Base-by-base conservation (phyloP, 2,329 filamentous ascomycete species). In the Sporothrix protearum region DNA sequence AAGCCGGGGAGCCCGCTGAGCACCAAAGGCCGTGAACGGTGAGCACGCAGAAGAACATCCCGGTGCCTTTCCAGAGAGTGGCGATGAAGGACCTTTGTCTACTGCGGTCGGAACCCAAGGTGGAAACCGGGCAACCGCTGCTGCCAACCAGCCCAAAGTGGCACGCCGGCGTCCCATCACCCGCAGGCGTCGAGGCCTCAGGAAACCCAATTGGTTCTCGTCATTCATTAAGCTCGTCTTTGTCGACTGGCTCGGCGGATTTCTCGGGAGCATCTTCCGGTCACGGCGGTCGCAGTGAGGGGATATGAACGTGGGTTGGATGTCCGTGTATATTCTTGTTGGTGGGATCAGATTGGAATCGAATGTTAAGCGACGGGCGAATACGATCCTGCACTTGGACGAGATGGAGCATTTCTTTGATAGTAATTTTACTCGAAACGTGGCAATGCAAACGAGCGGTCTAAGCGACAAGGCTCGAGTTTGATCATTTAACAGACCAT, bases 191-290 rank as follows among this genome's bases (percentile, higher is more conserved):
- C 10, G 71, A 76, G 14, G 74, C 71, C 8, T 73, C 68, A 64
- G 75, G 77, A 71, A 73, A 33, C 73, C 73, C 16, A 73, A 75
- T 61, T 81, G 81, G 82, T 74, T 83, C 25, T 73, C 74, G 39
- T 74, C 77, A 10, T 80, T 82, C 69, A 74, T 82, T 64, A 77
- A 74, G 42, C 72, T 80, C 3, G 67, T 82, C 1, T 80, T 83
- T 73, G 79, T 82, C 57, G 80, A 82, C 67, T 81, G 79, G 78
- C 76, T 83, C 16, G 80, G 81, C 2, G 78, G 79, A 14, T 73
- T 83, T 57, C 75, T 81, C 42, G 75, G 74, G 30, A 78, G 75
- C 71, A 73, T 81, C 45, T 80, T 76, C 51, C 74, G 76, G 51
- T 73, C 76, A 64, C 78, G 74, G 72, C 36, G 51, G 36, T n/a